Percentiles rank a stretch among this genome's conserved stretches.
These are phyloP conservation scores for Scedosporium apiospermum DNA, from an alignment of 2,329 filamentous ascomycete genomes.

Conservation along the genomic window DNA sequence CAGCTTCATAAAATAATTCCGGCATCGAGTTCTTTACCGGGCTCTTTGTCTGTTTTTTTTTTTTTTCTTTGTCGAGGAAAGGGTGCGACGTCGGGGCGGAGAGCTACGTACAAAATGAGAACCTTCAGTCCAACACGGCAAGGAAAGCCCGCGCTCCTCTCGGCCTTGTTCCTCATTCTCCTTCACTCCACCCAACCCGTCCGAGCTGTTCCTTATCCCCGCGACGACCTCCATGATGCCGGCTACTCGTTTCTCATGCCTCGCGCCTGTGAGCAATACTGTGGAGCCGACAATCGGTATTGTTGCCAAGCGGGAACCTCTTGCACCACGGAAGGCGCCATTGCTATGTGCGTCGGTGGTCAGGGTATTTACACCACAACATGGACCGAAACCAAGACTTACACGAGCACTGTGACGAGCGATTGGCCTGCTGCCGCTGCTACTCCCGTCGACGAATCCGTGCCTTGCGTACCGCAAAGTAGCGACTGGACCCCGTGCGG, in stretches of 20 bases:
- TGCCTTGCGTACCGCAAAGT: constrained; percentile 44
- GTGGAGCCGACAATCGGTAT: constrained; percentile 44
- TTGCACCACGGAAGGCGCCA: constrained; percentile 41
- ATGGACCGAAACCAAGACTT: constrained; percentile 51
- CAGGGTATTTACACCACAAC: constrained; percentile 40
- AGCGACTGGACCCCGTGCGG: constrained; percentile 55
- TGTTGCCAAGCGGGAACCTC: constrained; percentile 40
- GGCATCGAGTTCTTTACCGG: background rate
- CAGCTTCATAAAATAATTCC: background rate
- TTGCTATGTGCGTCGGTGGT: constrained; percentile 37
- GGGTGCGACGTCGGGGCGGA: background rate
- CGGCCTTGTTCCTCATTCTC: constrained; percentile 27
- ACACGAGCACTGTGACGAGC: constrained; percentile 47
- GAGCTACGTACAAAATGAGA: background rate
- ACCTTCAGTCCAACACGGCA: background rate
- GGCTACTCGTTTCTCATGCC: constrained; percentile 42
- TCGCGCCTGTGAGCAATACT: constrained; percentile 41
- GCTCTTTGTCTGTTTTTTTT: background rate
- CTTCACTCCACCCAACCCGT: constrained; percentile 19
- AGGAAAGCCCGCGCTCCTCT: background rate
- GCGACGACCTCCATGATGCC: constrained; percentile 35
- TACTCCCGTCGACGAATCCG: constrained; percentile 36
- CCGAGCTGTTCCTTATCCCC: constrained; percentile 38
- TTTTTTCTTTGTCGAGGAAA: background rate
- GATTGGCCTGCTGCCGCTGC: constrained; percentile 34